phyloP scores from a whole-genome alignment of 768 basidiomycete genomes.

The Calocera viscosa region DNA sequence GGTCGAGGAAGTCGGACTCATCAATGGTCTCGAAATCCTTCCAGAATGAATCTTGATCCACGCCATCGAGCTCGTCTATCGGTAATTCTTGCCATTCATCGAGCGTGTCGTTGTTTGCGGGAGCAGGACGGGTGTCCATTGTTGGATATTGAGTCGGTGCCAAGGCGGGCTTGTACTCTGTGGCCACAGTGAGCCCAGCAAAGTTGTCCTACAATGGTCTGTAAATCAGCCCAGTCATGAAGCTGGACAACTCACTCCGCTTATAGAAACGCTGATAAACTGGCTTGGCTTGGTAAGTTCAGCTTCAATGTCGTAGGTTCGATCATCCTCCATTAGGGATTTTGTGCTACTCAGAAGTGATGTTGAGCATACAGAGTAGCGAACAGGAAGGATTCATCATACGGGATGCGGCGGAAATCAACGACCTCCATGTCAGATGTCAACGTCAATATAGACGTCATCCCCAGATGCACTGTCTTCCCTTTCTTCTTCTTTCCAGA shows the following conservation, averaged over 20 bases:
- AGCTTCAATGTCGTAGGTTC: slow-evolving; percentile 47
- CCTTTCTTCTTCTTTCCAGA: slow-evolving; percentile 36
- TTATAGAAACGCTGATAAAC: slow-evolving; percentile 43
- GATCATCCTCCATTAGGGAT: slow-evolving; percentile 40
- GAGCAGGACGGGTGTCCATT: slow-evolving; percentile 57
- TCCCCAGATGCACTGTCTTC: slow-evolving; percentile 33
- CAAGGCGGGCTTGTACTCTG: slow-evolving; percentile 47
- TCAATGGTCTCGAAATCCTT: slow-evolving; percentile 33
- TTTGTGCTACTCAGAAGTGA: slow-evolving; percentile 43
- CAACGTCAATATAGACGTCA: slow-evolving; percentile 59
- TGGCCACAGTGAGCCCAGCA: slow-evolving; percentile 49
- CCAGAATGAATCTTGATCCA: slow-evolving; percentile 51
- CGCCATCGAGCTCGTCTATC: slow-evolving; percentile 50
- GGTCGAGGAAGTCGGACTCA: slow-evolving; percentile 12
- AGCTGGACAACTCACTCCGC: slow-evolving; percentile 39
- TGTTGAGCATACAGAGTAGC: background rate
- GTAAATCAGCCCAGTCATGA: slow-evolving; percentile 13
- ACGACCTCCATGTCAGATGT: slow-evolving; percentile 64
- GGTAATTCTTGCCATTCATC: slow-evolving; percentile 44
- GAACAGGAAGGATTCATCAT: slow-evolving; percentile 18
- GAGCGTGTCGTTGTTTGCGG: slow-evolving; percentile 33
- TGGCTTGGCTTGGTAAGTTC: slow-evolving; percentile 67
- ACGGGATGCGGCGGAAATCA: slow-evolving; percentile 73
- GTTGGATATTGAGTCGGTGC: slow-evolving; percentile 47
- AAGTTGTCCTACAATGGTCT: slow-evolving; percentile 48